Evolutionary conservation across 2,329 filamentous ascomycete genomes (phyloP), one percentile per base, ranked within the genome.

Genomic region (Ceratocystis lukuohia): DNA sequence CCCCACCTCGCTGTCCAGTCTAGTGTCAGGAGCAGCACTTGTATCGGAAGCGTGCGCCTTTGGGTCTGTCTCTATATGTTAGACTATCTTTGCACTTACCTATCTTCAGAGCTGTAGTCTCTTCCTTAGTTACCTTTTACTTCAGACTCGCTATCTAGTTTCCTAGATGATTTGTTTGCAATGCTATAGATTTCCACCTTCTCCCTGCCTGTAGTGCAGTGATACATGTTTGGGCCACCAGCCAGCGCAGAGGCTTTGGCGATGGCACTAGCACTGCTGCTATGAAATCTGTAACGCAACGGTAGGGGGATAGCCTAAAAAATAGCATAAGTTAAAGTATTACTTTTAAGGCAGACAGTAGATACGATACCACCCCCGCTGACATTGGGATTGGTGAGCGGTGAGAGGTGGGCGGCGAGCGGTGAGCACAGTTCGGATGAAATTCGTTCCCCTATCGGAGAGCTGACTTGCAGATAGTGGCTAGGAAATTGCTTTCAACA

Each of bases 321-420:
- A 44, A 37, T 22, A 37, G 17, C 48, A 22, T 44, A 46, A 2
- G 57, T 46, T 6, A 33, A n/a, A n/a, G 15, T 28, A 12, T 25
- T 74, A 62, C 77, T 74, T 68, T 78, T 78, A 63, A 79, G 74
- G 2, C 72, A 73, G 15, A 77, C 69, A 7, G 71, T 69, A 1
- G 57, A 10, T 7, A 77, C 77, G 37, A 80, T 74, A 0, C 71
- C 70, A n/a, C 75, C 71, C 73, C 75, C 80, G 70, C 80, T 71
- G 44, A 77, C 74, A 8, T 77, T 74, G 4, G 75, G 75, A 68
- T 76, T 76, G 59, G 74, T 70, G 5, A 71, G 75, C 75, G 77
- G 70, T 77, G 33, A 37, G 75, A 74, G 77, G 70, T 77, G 33
- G 10, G 8, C 8, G 33, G 33, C 3, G 33, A 12, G 33, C 75